phyloP scores from a whole-genome alignment of 306 rosid genomes.

The Hylodesmum podocarpum region DNA sequence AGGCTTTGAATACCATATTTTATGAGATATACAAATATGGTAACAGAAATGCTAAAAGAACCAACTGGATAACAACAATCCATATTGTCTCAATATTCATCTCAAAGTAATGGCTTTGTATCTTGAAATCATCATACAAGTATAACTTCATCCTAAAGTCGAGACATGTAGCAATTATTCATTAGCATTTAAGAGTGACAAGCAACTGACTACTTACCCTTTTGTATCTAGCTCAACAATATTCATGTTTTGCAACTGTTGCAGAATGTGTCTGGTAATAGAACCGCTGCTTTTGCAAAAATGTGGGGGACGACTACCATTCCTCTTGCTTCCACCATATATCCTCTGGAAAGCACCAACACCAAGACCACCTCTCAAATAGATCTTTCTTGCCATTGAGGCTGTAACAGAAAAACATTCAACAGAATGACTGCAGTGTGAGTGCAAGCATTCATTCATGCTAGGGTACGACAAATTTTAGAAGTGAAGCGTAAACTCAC shows the following conservation, averaged over 20 bases:
- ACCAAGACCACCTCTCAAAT: conserved; percentile 81
- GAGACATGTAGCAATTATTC: background rate
- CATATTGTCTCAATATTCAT: background rate
- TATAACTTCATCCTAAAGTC: background rate
- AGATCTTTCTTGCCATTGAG: conserved; percentile 81
- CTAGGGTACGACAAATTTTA: background rate
- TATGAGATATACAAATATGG: background rate
- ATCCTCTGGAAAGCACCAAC: conserved; percentile 73
- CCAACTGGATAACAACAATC: background rate
- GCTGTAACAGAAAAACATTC: conserved; percentile 33
- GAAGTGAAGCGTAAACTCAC: conserved; percentile 35
- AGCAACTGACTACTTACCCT: conserved; percentile 44
- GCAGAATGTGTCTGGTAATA: conserved; percentile 66
- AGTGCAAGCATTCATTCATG: background rate
- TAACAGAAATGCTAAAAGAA: too few species aligned
- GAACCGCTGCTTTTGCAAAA: conserved; percentile 77
- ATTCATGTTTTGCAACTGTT: conserved; percentile 55
- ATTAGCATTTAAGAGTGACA: background rate
- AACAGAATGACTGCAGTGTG: background rate
- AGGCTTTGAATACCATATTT: background rate
- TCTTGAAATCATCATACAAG: too few species aligned
- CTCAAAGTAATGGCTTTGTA: background rate
- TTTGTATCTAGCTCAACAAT: conserved; percentile 60
- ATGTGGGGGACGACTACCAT: conserved; percentile 80
- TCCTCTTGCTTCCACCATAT: conserved; percentile 80